Conservation (phyloP, 208 protist genomes). For the Kentomonas sorsogonicus region DNA sequence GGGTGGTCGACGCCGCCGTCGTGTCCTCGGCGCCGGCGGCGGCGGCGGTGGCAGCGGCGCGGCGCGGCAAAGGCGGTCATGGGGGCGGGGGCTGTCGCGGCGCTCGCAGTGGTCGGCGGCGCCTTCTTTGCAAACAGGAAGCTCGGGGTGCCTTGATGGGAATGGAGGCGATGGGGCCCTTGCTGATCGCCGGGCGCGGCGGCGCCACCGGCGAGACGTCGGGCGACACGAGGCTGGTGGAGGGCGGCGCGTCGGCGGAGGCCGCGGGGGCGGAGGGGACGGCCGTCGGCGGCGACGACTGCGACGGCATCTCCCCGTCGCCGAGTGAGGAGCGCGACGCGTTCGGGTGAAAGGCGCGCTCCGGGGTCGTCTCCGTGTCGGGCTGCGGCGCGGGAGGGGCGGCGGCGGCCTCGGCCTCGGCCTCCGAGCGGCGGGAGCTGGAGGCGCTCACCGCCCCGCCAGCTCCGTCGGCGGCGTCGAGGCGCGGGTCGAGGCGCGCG, state of each 20-base stretch:
- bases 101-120: background rate
- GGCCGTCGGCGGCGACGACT: too few species aligned
- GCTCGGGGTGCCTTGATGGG: background rate
- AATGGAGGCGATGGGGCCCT: background rate
- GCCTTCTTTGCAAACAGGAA: background rate
- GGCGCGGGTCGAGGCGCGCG: background rate
- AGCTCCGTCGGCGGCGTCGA: slow-evolving; percentile 1
- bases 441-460: slow-evolving; percentile 9
- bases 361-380: background rate
- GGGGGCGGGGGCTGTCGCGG: background rate
- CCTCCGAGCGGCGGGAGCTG: background rate
- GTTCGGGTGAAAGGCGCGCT: too few species aligned
- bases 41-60: background rate
- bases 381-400: too few species aligned
- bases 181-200: background rate
- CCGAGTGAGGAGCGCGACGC: too few species aligned
- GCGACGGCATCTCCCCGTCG: too few species aligned
- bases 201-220: background rate
- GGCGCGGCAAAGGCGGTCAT: background rate
- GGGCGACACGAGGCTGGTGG: too few species aligned
- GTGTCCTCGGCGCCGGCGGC: background rate
- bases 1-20: background rate
- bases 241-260: too few species aligned
- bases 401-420: slow-evolving; percentile 8
- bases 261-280: too few species aligned